phyloP scores from a whole-genome alignment of 78 protist genomes.

The Paulinella micropora region DNA sequence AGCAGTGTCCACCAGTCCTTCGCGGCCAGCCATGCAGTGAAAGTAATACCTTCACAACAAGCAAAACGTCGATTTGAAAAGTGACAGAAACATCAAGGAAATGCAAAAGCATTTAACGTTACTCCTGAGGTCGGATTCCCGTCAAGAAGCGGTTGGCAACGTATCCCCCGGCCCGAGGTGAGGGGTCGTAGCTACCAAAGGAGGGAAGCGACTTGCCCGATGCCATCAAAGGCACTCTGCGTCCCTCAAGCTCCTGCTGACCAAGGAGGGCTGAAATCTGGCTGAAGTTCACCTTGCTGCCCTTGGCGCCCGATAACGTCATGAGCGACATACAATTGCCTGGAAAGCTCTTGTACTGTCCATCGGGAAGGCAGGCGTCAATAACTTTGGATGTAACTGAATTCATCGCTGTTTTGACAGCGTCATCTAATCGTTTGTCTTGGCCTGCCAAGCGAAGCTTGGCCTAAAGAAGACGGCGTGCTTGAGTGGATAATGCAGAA shows the following conservation, averaged over 20 bases:
- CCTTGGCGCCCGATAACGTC: conserved; percentile 95
- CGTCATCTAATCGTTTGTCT: conserved; percentile 31
- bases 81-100: not conserved
- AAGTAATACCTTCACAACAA: conserved; percentile 70
- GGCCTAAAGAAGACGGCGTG: too few species aligned
- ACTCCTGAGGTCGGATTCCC: conserved; percentile 82
- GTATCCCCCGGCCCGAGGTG: conserved; percentile 78
- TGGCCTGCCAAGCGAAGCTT: too few species aligned
- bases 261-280: conserved; percentile 94
- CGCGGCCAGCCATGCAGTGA: conserved; percentile 99
- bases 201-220: conserved; percentile 81
- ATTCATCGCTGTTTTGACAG: conserved; percentile 28
- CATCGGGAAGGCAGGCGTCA: conserved; percentile 61
- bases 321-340: conserved; percentile 76
- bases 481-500: too few species aligned
- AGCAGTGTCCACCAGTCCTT: conserved; percentile 98
- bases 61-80: too few species aligned
- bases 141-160: conserved; percentile 87
- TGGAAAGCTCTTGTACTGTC: conserved; percentile 71
- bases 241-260: conserved; percentile 70
- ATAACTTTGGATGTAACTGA: conserved; percentile 56
- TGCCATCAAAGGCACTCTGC: not conserved
- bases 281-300: conserved; percentile 77
- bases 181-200: conserved; percentile 56
- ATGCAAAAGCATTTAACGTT: not conserved